These are phyloP conservation scores for Colletotrichum sp. DNA, from an alignment of 2,329 filamentous ascomycete species.

Conservation along the genomic window DNA sequence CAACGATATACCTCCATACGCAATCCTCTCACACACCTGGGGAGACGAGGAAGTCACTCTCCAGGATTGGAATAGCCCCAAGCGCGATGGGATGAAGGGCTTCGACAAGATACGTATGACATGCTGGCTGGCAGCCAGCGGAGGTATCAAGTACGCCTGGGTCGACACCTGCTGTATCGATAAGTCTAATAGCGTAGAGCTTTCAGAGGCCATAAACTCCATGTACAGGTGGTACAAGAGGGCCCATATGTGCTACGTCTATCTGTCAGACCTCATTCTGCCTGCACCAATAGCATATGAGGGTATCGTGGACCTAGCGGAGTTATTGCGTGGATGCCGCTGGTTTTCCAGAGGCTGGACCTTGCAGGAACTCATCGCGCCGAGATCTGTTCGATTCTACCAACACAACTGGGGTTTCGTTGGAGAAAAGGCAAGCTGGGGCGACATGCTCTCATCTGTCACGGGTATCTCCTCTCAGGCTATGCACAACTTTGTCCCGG, in stretches of 20 bases:
- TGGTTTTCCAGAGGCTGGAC: background rate
- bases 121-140: accelerated
- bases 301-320: too few relatives aligned
- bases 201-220: background rate
- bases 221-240: background rate
- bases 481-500: too few relatives aligned
- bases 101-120: background rate
- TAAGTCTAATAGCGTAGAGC: background rate
- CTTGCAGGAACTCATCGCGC: background rate
- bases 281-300: too few relatives aligned
- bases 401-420: background rate
- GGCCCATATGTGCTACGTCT: accelerated
- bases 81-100: accelerated
- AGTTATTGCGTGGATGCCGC: background rate
- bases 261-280: background rate
- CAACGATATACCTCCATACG: constrained; percentile 28
- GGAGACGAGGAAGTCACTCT: constrained; percentile 29
- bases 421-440: accelerated
- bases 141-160: background rate
- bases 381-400: background rate
- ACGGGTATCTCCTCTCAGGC: too few relatives aligned
- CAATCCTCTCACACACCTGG: constrained; percentile 36
- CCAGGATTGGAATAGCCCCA: background rate
- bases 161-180: background rate
- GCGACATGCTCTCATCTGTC: background rate